Conservation (phyloP, 257 asterid species). For the Fraxinus excelsior region DNA sequence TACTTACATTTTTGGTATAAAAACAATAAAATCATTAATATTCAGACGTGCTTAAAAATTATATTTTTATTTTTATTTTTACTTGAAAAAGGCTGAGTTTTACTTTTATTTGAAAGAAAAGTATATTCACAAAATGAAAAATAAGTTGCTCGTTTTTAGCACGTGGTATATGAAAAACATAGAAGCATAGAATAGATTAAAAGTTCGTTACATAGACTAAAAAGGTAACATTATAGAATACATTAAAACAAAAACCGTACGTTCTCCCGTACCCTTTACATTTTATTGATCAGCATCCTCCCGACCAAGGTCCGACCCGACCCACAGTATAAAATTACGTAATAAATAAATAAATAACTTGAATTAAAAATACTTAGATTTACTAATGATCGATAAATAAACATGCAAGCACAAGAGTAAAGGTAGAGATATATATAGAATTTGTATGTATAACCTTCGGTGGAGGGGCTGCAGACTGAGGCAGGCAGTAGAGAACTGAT, state of each 20-base stretch:
- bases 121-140: no score
- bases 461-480: conserved; percentile 39
- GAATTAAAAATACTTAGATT: background rate
- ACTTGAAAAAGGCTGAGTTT: no score
- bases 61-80: no score
- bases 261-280: no score
- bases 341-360: background rate
- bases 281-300: no score
- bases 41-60: no score
- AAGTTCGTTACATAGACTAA: background rate
- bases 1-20: background rate
- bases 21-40: no score
- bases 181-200: background rate
- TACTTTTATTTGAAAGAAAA: no score
- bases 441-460: background rate
- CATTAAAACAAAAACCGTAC: no score
- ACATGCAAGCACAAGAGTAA: background rate
- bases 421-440: background rate
- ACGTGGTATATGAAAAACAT: background rate
- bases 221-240: no score
- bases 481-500: conserved; percentile 39
- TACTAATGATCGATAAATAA: background rate
- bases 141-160: background rate
- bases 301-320: background rate
- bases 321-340: background rate